Conservation (phyloP, 495 filamentous ascomycete genomes). For the Sordaria brevicollis region DNA sequence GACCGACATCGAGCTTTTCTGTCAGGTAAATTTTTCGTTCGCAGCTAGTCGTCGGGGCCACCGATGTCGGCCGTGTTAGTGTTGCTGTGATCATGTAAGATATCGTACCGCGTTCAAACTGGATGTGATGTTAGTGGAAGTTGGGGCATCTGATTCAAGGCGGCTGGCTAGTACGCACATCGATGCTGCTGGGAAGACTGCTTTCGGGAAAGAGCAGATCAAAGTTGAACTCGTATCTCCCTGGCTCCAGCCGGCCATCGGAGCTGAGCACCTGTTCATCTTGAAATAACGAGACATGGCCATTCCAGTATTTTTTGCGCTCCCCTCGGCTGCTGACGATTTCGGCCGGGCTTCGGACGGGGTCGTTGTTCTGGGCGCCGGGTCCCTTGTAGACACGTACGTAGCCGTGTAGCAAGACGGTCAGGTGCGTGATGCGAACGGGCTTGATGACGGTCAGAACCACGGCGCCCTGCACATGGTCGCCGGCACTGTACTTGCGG, state of each 20-base stretch:
- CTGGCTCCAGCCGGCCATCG: conserved; percentile 74
- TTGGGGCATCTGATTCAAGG: background rate
- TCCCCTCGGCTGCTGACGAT: conserved; percentile 36
- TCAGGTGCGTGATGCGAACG: conserved; percentile 81
- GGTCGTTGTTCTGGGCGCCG: conserved; percentile 50
- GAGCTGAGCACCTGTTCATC: conserved; percentile 86
- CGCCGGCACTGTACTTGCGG: conserved; percentile 64
- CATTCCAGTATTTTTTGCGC: conserved; percentile 69
- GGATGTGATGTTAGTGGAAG: conserved; percentile 14
- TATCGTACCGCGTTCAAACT: conserved; percentile 95
- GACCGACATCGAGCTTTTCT: conserved; percentile 56
- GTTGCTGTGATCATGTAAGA: conserved; percentile 84
- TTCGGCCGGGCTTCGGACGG: conserved; percentile 32
- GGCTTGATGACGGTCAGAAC: conserved; percentile 72
- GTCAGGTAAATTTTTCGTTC: conserved; percentile 69
- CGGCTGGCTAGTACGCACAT: conserved; percentile 47
- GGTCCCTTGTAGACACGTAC: conserved; percentile 80
- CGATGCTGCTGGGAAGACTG: conserved; percentile 82
- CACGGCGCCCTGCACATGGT: conserved; percentile 60
- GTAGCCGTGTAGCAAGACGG: conserved; percentile 76
- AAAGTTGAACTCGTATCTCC: conserved; percentile 87
- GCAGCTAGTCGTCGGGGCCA: conserved; percentile 66
- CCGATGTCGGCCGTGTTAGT: conserved; percentile 79
- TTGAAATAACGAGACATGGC: conserved; percentile 76
- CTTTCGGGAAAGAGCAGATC: conserved; percentile 71